Percentiles rank a stretch among this genome's conserved stretches.
Conservation (phyloP, 768 basidiomycete species). For the Exidia glandulosa region DNA sequence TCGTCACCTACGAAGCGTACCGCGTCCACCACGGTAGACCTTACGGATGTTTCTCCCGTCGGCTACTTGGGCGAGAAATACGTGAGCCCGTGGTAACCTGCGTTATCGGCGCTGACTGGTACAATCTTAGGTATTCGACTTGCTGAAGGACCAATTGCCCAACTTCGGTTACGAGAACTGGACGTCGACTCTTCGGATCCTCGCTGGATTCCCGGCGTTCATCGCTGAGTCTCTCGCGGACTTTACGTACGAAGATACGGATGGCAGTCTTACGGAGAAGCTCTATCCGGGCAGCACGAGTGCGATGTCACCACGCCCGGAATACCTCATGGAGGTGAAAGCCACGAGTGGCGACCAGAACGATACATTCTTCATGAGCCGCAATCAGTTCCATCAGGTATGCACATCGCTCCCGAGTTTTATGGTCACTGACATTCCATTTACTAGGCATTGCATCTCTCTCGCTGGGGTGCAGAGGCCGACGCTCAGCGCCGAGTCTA, state of each 20-base stretch:
- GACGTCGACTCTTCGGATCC: conserved; percentile 16
- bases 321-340: conserved; percentile 20
- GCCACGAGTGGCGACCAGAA: conserved; percentile 9
- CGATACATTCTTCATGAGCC: conserved; percentile 16
- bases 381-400: conserved; percentile 13
- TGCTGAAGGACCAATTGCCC: conserved; percentile 11
- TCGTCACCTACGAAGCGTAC: not conserved
- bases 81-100: not conserved
- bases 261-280: conserved; percentile 12
- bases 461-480: not conserved
- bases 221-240: conserved; percentile 8
- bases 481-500: not conserved
- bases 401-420: not conserved
- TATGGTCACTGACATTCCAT: not conserved
- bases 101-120: too few species aligned
- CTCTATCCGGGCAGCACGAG: conserved; percentile 6
- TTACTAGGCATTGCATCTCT: not conserved
- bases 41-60: not conserved
- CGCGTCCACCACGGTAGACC: not conserved
- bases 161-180: conserved; percentile 15
- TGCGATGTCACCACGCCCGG: conserved; percentile 15
- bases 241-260: conserved; percentile 13
- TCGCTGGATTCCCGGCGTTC: not conserved
- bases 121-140: conserved; percentile 10
- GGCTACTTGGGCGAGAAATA: not conserved